Base-by-base conservation (phyloP, 345 rosid genomes). In the Dimocarpus longan region DNA sequence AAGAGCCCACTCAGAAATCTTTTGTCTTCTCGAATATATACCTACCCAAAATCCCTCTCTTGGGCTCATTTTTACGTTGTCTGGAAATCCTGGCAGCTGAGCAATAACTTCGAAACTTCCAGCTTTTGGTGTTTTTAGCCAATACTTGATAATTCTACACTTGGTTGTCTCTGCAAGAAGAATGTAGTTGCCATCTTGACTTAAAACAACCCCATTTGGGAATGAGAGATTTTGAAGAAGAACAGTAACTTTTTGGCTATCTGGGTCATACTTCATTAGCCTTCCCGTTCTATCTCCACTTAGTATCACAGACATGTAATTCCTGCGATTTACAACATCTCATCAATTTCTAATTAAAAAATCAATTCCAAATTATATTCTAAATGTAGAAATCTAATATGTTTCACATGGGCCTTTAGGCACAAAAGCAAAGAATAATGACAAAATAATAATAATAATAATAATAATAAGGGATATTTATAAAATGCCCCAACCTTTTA, bases 11-110 rank as follows among this genome's bases (percentile, higher is more conserved):
- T 79, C 64, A 0, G 86, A 48, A 8, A 92, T 22, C 82, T 72
- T 86, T 0, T 75, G 21, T 68, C 82, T 90, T 76, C 70, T 91
- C 0, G 97, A 83, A 69, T 89, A 79, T 10, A 94, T 37, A 1
- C 87, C 93, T 13, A 93, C 91, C 97, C 98, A 92, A 52, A 81
- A 90, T 8, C 93, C 93, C 18, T 93, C 93, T 69, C 88, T 82
- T 0, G 90, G 86, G 63, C 90, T 88, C 65, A 84, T 87, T 80
- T 84, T 92, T 76, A 92, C 88, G 72, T 92, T 93, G 76, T 93
- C 97, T 4, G 93, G 92, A 66, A 90, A 87, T 21, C 97, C 93
- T 4, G 87, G 90, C 59, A 93, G 89, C 50, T 15, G 59, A 9
- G 89, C 89, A 6, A 93, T 85, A 13, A 82, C 42, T 26, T 86